Percentiles rank a stretch among this genome's conserved stretches.
Conservation (phyloP, 2,329 filamentous ascomycete genomes). For the Onygenales sp. region DNA sequence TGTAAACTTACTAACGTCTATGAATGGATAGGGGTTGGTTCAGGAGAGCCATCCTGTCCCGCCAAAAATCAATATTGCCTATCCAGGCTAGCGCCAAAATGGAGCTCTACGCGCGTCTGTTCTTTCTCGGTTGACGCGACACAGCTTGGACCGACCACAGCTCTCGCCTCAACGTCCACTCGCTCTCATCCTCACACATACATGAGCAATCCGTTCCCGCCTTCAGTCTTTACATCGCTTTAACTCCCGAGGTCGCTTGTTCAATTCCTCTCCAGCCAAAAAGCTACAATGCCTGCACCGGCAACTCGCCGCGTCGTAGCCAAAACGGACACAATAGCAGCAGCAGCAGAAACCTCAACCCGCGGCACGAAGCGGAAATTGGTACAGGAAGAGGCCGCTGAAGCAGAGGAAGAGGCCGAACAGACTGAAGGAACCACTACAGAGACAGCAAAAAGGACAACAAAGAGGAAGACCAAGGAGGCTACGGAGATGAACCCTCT, state of each 20-base stretch:
- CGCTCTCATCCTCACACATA: not conserved
- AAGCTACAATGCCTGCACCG: not conserved
- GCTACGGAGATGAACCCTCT: constrained; percentile 53
- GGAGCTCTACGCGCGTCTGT: too few relatives aligned
- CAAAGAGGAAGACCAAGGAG: constrained; percentile 46
- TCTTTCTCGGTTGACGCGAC: too few relatives aligned
- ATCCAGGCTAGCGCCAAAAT: not conserved
- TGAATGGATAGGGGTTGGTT: too few relatives aligned
- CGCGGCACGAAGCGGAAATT: not conserved
- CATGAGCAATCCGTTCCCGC: not conserved
- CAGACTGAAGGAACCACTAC: constrained; percentile 8
- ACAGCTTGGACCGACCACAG: too few relatives aligned
- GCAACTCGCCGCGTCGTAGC: not conserved
- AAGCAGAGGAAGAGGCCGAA: constrained; percentile 12
- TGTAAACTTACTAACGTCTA: too few relatives aligned
- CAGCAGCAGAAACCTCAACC: not conserved
- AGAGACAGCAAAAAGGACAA: constrained; percentile 22
- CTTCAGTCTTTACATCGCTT: not conserved
- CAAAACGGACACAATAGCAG: not conserved
- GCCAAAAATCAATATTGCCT: not conserved
- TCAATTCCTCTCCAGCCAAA: too few relatives aligned
- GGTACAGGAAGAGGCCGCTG: not conserved
- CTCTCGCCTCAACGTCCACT: not conserved
- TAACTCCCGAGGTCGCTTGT: too few relatives aligned
- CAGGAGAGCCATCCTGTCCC: too few relatives aligned